Conservation (phyloP, 2,329 filamentous ascomycete genomes). For the Plectosphaerella sp. region DNA sequence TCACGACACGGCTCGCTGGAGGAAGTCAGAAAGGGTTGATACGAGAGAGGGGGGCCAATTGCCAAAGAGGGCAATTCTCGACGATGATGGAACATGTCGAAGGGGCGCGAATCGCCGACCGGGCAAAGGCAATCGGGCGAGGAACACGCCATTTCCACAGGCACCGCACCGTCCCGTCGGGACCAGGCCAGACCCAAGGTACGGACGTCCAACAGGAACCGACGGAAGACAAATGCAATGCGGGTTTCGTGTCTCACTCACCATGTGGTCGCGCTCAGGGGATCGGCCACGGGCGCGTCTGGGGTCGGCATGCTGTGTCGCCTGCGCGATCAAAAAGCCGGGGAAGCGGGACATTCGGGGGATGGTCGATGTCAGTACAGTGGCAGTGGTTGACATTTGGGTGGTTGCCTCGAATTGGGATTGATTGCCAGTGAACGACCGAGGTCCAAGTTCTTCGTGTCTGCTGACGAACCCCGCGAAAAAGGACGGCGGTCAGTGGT, state of each 20-base stretch:
- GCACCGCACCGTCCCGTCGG: no score
- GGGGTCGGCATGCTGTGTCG: conserved; percentile 9
- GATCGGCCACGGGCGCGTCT: conserved; percentile 11
- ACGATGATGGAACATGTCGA: neutral
- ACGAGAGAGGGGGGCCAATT: no score
- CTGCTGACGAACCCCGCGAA: no score
- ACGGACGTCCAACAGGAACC: neutral
- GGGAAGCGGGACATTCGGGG: neutral
- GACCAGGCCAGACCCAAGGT: neutral
- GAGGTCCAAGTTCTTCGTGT: no score
- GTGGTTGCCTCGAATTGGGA: no score
- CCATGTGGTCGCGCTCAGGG: conserved; percentile 13
- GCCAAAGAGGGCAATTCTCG: conserved; percentile 1
- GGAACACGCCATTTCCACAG: neutral
- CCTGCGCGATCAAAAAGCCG: neutral
- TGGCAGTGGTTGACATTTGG: neutral
- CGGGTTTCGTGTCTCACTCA: conserved; percentile 5
- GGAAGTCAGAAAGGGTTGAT: neutral
- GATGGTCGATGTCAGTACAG: neutral
- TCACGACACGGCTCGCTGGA: conserved; percentile 40
- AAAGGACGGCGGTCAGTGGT: no score
- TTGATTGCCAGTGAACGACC: no score
- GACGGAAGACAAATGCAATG: neutral
- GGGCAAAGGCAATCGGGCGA: neutral
- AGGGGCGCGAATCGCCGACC: neutral